Conservation (phyloP, 306 rosid species). For the Casuarina equisetifolia region DNA sequence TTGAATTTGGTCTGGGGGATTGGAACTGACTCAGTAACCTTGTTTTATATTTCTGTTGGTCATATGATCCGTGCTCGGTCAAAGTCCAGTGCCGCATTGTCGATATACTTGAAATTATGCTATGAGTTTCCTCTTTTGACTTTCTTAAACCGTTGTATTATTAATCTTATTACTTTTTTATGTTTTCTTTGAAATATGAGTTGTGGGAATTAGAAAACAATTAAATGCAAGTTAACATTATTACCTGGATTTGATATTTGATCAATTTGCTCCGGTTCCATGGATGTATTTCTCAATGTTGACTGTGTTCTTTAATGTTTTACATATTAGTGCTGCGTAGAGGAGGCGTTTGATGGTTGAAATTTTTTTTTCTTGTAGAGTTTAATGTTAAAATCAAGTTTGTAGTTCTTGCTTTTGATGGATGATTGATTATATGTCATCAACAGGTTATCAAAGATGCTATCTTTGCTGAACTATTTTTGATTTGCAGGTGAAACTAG, state of each 20-base stretch:
- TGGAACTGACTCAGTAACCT: not conserved
- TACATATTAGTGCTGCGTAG: not conserved
- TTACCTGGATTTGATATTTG: not conserved
- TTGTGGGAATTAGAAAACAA: not conserved
- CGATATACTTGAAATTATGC: not conserved
- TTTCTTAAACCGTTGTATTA: not conserved
- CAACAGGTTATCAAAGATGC: not conserved
- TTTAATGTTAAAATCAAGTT: not conserved
- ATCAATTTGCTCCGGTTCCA: not conserved
- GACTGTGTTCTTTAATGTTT: not conserved
- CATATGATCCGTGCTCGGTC: not conserved
- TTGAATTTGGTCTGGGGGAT: not conserved
- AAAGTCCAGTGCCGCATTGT: not conserved
- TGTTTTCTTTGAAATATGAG: not conserved
- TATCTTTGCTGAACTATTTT: slow-evolving; percentile 18
- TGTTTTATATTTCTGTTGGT: not conserved
- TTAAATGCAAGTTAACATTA: not conserved
- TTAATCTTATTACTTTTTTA: not conserved
- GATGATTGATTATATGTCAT: not conserved
- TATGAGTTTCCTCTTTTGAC: not conserved
- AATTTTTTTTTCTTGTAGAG: not conserved
- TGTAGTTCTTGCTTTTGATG: slow-evolving; percentile 10
- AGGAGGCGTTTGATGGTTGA: slow-evolving; percentile 4
- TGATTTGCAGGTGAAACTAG: slow-evolving; percentile 46
- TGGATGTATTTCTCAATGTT: not conserved